phyloP scores from a whole-genome alignment of 1,284 basidiomycete genomes.

The Cerrena zonata region DNA sequence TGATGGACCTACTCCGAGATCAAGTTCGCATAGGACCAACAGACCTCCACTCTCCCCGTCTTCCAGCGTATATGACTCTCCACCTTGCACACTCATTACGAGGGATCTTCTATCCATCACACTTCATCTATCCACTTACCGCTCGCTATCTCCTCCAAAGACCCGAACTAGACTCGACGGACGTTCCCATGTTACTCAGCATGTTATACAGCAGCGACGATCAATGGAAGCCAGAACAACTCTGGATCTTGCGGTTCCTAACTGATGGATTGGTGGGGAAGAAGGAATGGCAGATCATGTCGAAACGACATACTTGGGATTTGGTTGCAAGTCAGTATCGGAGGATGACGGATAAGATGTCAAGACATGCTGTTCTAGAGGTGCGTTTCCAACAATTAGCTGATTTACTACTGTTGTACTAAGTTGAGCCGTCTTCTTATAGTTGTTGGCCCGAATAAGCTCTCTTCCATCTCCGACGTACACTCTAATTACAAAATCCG shows the following conservation, averaged over 20 bases:
- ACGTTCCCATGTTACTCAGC: conserved; percentile 81
- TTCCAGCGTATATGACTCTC: conserved; percentile 75
- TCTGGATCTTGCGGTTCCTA: conserved; percentile 84
- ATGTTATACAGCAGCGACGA: conserved; percentile 78
- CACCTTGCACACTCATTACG: conserved; percentile 78
- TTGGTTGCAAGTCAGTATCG: conserved; percentile 78
- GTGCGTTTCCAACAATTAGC: conserved; percentile 32
- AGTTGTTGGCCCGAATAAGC: conserved; percentile 71
- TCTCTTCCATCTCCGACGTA: conserved; percentile 60
- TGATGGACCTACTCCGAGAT: conserved; percentile 70
- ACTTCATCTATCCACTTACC: conserved; percentile 75
- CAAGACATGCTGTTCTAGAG: conserved; percentile 63
- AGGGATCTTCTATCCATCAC: conserved; percentile 71
- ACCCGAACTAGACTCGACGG: conserved; percentile 63
- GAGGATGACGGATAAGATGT: conserved; percentile 47
- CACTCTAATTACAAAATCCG: conserved; percentile 63
- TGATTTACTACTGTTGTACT: conserved; percentile 10
- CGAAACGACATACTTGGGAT: conserved; percentile 82
- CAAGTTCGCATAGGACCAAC: conserved; percentile 35
- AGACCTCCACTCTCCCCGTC: conserved; percentile 37
- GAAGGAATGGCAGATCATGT: conserved; percentile 78
- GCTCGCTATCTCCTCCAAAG: conserved; percentile 82
- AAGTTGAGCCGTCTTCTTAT: conserved; percentile 2
- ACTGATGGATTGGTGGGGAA: conserved; percentile 71
- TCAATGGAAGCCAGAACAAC: conserved; percentile 76